Evolutionary conservation across 2,329 filamentous ascomycete species (phyloP).

Genomic region (Alternaria gansuensis): DNA sequence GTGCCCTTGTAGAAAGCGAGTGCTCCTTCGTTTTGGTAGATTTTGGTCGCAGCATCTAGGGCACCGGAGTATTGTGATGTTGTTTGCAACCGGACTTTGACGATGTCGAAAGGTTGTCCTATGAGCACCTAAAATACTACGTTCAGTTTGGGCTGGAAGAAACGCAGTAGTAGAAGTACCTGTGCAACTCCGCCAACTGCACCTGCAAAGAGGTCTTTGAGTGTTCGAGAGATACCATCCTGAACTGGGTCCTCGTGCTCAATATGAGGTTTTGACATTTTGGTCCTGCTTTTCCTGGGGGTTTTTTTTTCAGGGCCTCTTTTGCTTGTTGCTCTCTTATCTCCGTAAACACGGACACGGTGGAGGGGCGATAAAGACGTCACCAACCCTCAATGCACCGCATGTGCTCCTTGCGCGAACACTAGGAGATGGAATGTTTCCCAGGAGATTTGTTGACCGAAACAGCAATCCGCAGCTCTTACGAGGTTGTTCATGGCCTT

Average conservation of each 20-base stretch:
- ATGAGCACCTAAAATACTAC: constrained; percentile 77
- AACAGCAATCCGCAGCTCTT: neutral
- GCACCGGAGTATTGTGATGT: constrained; percentile 82
- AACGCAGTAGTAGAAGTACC: neutral
- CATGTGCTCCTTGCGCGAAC: constrained; percentile 5
- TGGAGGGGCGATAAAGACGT: constrained; percentile 18
- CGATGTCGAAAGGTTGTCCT: constrained; percentile 72
- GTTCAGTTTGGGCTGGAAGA: neutral
- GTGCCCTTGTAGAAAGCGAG: constrained; percentile 98
- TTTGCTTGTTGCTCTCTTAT: constrained; percentile 19
- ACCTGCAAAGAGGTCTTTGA: constrained; percentile 91
- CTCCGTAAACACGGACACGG: constrained; percentile 19
- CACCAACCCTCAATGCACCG: constrained; percentile 2
- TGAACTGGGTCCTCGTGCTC: constrained; percentile 51
- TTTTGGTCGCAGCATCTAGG: constrained; percentile 79
- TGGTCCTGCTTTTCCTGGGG: constrained; percentile 11
- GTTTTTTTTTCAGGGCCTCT: neutral
- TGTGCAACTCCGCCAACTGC: constrained; percentile 85
- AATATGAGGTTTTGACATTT: constrained; percentile 48
- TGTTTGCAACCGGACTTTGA: constrained; percentile 97
- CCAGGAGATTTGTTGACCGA: neutral
- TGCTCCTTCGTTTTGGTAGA: constrained; percentile 87
- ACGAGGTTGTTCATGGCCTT: constrained; percentile 5
- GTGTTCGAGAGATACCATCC: constrained; percentile 56
- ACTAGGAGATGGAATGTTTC: neutral